Evolutionary conservation across 2,329 filamentous ascomycete genomes (phyloP).

Genomic region (Scopulariopsis brevicaulis): DNA sequence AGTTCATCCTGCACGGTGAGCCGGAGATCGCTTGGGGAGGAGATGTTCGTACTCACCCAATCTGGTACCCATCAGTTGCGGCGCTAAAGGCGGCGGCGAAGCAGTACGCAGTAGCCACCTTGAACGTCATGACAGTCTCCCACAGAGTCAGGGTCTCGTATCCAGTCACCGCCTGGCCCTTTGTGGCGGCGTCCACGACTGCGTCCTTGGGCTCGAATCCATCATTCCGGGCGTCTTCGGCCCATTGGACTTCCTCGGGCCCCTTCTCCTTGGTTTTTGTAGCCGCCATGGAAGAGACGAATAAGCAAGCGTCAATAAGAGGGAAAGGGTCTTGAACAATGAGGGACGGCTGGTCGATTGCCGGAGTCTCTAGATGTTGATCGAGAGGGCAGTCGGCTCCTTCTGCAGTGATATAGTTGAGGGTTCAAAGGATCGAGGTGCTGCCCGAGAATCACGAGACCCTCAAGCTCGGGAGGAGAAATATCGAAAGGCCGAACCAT

Average conservation of each 20-base stretch:
- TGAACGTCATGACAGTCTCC: conserved; percentile 15
- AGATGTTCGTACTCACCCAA: conserved; percentile 10
- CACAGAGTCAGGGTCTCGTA: conserved; percentile 14
- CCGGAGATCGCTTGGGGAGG: neutral
- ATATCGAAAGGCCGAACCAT: too few relatives aligned
- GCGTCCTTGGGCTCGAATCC: conserved; percentile 5
- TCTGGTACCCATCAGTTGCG: conserved; percentile 16
- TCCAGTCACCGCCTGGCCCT: conserved; percentile 14
- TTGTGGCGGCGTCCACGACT: conserved; percentile 12
- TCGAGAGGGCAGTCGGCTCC: too few relatives aligned
- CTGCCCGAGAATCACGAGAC: too few relatives aligned
- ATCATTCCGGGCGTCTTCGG: neutral
- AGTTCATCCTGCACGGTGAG: conserved; percentile 17
- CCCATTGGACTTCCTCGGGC: neutral
- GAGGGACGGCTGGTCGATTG: too few relatives aligned
- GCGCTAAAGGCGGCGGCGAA: conserved; percentile 15
- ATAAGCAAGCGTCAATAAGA: too few relatives aligned
- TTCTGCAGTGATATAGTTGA: too few relatives aligned
- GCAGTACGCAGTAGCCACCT: conserved; percentile 12
- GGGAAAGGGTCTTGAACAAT: too few relatives aligned
- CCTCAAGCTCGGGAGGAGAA: too few relatives aligned
- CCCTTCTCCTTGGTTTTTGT: too few relatives aligned
- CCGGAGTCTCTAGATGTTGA: too few relatives aligned
- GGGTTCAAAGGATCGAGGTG: too few relatives aligned
- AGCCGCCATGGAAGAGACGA: too few relatives aligned